Percentiles rank a stretch among this genome's conserved stretches.
phyloP scores from a whole-genome alignment of 176 grass and related monocot genomes.

The Aegilops umbellulata region DNA sequence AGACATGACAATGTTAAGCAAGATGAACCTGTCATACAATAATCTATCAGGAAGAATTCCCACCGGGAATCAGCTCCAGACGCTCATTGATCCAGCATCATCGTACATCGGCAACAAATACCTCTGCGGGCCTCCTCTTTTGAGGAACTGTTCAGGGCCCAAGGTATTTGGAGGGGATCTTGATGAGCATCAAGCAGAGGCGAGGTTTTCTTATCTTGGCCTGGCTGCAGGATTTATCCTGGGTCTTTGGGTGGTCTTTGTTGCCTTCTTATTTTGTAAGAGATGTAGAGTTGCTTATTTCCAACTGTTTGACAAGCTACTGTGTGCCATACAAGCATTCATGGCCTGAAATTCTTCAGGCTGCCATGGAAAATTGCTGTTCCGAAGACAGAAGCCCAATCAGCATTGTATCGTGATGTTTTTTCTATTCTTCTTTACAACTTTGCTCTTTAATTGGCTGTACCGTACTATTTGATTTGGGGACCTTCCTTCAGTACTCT shows the following conservation, averaged over 20 bases:
- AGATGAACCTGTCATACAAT: neutral
- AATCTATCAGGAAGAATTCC: neutral
- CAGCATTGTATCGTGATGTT: neutral
- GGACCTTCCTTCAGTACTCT: neutral
- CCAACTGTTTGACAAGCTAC: neutral
- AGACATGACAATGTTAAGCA: neutral
- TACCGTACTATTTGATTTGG: neutral
- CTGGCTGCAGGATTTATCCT: neutral
- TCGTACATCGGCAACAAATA: neutral
- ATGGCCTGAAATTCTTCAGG: neutral
- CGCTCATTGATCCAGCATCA: neutral
- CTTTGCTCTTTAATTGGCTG: neutral
- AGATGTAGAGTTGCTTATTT: neutral
- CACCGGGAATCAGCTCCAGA: neutral
- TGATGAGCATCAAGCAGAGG: neutral
- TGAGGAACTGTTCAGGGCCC: neutral
- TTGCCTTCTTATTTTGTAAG: neutral
- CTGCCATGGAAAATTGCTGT: neutral
- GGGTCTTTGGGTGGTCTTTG: neutral
- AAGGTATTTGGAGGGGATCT: neutral
- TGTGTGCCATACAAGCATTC: neutral
- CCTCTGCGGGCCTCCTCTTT: neutral
- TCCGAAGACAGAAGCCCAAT: neutral
- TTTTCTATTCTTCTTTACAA: neutral
- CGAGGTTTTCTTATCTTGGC: neutral